A percentile compares a stretch with the other conserved stretches of the same genome.
Evolutionary conservation across 768 basidiomycete species (phyloP).

Genomic region (Pilatotrama ljubarskyi): DNA sequence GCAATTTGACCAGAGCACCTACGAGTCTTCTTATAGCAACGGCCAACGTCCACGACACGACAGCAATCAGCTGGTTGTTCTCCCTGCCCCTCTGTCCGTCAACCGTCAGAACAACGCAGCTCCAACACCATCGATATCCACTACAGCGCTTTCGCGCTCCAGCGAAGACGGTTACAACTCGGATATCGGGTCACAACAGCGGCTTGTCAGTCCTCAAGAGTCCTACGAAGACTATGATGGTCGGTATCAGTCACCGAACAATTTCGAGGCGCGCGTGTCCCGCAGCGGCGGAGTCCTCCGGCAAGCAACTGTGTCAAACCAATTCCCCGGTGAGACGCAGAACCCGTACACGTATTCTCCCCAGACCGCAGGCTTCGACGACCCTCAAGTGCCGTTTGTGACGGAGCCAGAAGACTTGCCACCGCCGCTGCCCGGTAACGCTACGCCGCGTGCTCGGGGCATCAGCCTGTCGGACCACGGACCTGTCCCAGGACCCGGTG

Average conservation of each 20-base stretch:
- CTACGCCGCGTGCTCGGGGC: constrained; percentile 46
- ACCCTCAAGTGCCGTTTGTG: constrained; percentile 29
- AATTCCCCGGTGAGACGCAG: constrained; percentile 48
- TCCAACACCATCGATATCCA: constrained; percentile 39
- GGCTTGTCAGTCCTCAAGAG: constrained; percentile 39
- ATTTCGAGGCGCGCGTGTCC: constrained; percentile 43
- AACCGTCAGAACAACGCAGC: constrained; percentile 46
- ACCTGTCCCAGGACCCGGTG: constrained; percentile 75
- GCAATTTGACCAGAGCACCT: constrained; percentile 57
- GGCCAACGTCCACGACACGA: constrained; percentile 62
- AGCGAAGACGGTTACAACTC: constrained; percentile 43
- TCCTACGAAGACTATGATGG: constrained; percentile 23
- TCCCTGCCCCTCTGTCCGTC: constrained; percentile 72
- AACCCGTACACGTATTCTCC: constrained; percentile 61
- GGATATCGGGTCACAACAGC: constrained; percentile 45
- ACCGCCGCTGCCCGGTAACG: constrained; percentile 12
- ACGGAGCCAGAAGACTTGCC: constrained; percentile 40
- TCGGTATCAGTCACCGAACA: constrained; percentile 16
- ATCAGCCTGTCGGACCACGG: constrained; percentile 82
- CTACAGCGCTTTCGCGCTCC: constrained; percentile 45
- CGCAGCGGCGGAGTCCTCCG: constrained; percentile 43
- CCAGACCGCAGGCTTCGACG: constrained; percentile 35
- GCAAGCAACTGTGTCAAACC: constrained; percentile 37
- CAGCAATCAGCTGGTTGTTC: constrained; percentile 68
- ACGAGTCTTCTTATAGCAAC: constrained; percentile 51